Evolutionary conservation across 768 basidiomycete species (phyloP).

Genomic region (Psilocybe cubensis): DNA sequence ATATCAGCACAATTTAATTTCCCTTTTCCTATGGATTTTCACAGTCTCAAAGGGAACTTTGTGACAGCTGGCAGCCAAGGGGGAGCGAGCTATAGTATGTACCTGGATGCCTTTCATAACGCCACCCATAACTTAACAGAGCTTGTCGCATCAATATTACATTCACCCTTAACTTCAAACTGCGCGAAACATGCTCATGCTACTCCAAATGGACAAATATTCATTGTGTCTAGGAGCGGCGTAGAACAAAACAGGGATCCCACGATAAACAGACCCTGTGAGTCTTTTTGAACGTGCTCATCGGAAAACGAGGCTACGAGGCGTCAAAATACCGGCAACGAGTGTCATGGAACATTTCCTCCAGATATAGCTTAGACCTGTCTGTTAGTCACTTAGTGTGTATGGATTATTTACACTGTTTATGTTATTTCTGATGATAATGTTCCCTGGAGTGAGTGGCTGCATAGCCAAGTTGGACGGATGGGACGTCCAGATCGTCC

Average conservation of each 20-base stretch:
- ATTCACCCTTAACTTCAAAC: background rate
- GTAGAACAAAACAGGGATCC: background rate
- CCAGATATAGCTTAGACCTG: background rate
- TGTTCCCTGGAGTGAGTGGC: background rate
- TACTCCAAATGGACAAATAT: background rate
- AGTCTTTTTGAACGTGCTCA: background rate
- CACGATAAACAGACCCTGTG: background rate
- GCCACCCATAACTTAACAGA: no score
- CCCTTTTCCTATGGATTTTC: background rate
- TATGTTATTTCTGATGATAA: background rate
- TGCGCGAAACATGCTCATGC: background rate
- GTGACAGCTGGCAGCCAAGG: no score
- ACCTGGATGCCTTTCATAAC: no score
- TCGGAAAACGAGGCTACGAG: constrained; percentile 11
- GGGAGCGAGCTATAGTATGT: no score
- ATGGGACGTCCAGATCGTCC: no score
- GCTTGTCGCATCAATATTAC: background rate
- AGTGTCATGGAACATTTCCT: background rate
- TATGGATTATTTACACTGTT: background rate
- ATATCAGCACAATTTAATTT: background rate
- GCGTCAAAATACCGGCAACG: background rate
- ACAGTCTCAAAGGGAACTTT: background rate
- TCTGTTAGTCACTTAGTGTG: background rate
- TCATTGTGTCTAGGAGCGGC: background rate
- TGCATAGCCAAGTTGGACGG: background rate